phyloP scores from a whole-genome alignment of 345 rosid species.

The Hibiscus syriacus region DNA sequence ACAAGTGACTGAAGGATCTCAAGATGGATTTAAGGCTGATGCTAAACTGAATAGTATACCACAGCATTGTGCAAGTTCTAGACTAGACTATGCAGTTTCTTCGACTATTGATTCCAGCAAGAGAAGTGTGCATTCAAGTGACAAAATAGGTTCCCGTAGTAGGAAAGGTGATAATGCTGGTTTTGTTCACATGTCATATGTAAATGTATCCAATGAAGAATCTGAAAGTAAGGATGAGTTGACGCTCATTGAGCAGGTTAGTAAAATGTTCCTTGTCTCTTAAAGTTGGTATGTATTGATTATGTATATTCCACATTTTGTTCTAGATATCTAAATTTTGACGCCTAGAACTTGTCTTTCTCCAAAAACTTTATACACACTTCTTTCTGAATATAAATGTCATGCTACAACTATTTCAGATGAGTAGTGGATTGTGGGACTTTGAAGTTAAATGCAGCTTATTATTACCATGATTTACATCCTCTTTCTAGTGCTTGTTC shows the following conservation, averaged over 20 bases:
- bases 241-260: conserved; percentile 41
- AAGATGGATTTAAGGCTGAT: conserved; percentile 36
- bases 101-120: conserved; percentile 26
- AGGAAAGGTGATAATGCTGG: conserved; percentile 21
- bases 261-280: conserved; percentile 12
- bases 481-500: not conserved
- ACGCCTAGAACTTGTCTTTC: not conserved
- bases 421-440: not conserved
- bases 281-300: not conserved
- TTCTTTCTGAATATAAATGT: not conserved
- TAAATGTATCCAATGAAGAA: conserved; percentile 27
- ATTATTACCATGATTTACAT: not conserved
- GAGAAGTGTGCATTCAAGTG: conserved; percentile 24
- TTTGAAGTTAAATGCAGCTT: not conserved
- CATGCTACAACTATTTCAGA: not conserved
- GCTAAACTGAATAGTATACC: conserved; percentile 27
- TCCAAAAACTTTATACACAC: not conserved
- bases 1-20: conserved; percentile 44
- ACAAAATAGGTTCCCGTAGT: conserved; percentile 26
- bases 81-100: conserved; percentile 26
- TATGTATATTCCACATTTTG: not conserved
- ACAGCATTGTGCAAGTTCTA: conserved; percentile 30
- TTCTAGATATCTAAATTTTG: not conserved
- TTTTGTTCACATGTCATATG: conserved; percentile 16
- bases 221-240: conserved; percentile 33